Percentiles rank a stretch among this genome's conserved stretches.
Conservation (phyloP, 345 rosid species). For the Noccaea bulbosa region DNA sequence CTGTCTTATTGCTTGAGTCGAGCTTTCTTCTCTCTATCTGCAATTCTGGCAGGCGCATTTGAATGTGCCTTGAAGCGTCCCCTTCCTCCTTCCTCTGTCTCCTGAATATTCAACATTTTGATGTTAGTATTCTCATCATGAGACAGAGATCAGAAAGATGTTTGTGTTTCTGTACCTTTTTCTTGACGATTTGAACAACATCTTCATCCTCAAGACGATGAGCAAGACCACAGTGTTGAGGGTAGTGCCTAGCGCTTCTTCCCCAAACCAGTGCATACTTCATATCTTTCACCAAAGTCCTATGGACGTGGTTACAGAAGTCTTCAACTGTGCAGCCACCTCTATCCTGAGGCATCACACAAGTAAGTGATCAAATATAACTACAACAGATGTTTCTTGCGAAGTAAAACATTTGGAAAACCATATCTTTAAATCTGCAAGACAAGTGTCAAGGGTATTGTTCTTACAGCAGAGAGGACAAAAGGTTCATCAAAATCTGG, state of each 20-base stretch:
- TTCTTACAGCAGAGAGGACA: constrained; percentile 81
- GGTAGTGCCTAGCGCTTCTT: constrained; percentile 80
- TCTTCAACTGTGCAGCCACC: constrained; percentile 95
- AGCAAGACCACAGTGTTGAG: constrained; percentile 88
- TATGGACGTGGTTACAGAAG: constrained; percentile 90
- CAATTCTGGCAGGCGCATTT: constrained; percentile 74
- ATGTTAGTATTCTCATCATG: constrained; percentile 13
- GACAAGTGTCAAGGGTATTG: neutral
- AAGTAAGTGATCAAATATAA: neutral
- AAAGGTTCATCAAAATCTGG: constrained; percentile 89
- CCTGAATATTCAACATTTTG: constrained; percentile 51
- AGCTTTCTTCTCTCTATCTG: constrained; percentile 94
- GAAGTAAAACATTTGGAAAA: neutral
- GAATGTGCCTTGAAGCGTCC: constrained; percentile 95
- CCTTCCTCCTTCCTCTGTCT: constrained; percentile 83
- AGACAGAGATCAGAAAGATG: constrained; percentile 11
- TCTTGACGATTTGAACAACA: constrained; percentile 95
- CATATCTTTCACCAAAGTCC: constrained; percentile 87
- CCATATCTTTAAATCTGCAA: neutral
- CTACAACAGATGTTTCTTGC: neutral
- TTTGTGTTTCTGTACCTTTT: constrained; percentile 58
- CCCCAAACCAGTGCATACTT: constrained; percentile 96
- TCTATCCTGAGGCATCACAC: constrained; percentile 60
- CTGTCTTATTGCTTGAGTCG: constrained; percentile 69
- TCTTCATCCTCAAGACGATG: constrained; percentile 85